These are phyloP conservation scores for Saururus chinensis DNA, from an alignment of 164 flowering plant genomes.

Conservation along the genomic window DNA sequence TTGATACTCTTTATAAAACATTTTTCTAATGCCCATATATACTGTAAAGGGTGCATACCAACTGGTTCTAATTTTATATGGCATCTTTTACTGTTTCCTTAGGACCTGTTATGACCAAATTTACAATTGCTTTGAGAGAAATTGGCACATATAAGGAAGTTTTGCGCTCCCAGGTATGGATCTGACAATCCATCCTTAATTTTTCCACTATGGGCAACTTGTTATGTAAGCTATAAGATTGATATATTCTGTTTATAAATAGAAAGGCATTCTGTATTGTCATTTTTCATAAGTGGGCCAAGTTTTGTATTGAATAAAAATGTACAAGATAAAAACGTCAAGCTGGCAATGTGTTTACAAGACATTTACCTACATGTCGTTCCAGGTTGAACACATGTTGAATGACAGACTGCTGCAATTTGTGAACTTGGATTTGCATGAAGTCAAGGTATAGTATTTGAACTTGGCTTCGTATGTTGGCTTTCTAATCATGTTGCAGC, in stretches of 20 bases:
- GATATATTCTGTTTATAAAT: neutral
- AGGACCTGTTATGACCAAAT: constrained; percentile 98
- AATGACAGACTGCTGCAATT: constrained; percentile 42
- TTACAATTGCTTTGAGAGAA: constrained; percentile 92
- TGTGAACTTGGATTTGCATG: constrained; percentile 42
- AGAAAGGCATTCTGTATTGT: neutral
- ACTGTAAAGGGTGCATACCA: neutral
- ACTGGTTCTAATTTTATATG: constrained; percentile 1
- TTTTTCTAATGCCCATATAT: neutral
- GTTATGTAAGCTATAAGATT: neutral
- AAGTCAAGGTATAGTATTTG: constrained; percentile 41
- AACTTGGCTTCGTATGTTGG: neutral
- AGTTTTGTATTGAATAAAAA: neutral
- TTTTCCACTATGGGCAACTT: neutral
- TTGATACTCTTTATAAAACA: neutral
- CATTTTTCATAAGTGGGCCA: neutral
- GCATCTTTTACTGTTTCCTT: neutral
- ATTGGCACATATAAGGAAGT: constrained; percentile 95
- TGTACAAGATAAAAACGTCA: neutral
- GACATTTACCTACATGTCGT: neutral
- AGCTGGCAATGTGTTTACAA: neutral
- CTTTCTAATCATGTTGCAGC: too few relatives aligned
- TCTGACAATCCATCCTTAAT: neutral
- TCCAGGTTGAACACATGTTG: constrained; percentile 59
- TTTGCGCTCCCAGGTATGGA: constrained; percentile 78